A percentile compares a stretch with the other conserved stretches of the same genome.
Evolutionary conservation across 176 grass and related monocot species (phyloP).

Genomic region (Triticum monococcum): DNA sequence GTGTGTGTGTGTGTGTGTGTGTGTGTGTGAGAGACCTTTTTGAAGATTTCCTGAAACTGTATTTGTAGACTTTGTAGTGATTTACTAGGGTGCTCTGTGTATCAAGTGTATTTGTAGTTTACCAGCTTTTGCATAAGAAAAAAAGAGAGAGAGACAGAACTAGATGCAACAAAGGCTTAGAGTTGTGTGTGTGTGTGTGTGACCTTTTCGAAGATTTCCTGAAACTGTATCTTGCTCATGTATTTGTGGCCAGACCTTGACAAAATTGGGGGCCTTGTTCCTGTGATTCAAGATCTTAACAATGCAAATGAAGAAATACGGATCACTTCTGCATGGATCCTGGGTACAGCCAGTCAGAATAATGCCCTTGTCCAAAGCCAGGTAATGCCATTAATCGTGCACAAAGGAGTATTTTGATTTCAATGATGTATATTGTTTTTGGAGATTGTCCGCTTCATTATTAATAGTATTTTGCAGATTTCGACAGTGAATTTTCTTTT

Average conservation of each 20-base stretch:
- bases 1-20: not conserved
- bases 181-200: not conserved
- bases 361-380: slow-evolving; percentile 85
- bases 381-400: slow-evolving; percentile 33
- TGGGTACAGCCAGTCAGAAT: slow-evolving; percentile 88
- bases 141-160: not conserved
- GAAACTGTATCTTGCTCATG: slow-evolving; percentile 4
- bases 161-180: not conserved
- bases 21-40: not conserved
- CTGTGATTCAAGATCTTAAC: slow-evolving; percentile 72
- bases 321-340: slow-evolving; percentile 68
- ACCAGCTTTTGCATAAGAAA: not conserved
- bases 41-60: slow-evolving; percentile 9
- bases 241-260: slow-evolving; percentile 61
- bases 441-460: not conserved
- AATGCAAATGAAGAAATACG: slow-evolving; percentile 66
- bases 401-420: slow-evolving; percentile 5
- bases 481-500: not conserved
- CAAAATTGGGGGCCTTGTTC: slow-evolving; percentile 75
- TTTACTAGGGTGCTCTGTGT: not conserved
- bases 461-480: not conserved
- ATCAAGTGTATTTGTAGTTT: slow-evolving; percentile 3
- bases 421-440: not conserved
- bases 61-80: not conserved
- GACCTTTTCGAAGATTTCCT: slow-evolving; percentile 6